A percentile compares a stretch with the other conserved stretches of the same genome.
Evolutionary conservation across 2,329 filamentous ascomycete species (phyloP).

Genomic region (Neofusicoccum sp.): DNA sequence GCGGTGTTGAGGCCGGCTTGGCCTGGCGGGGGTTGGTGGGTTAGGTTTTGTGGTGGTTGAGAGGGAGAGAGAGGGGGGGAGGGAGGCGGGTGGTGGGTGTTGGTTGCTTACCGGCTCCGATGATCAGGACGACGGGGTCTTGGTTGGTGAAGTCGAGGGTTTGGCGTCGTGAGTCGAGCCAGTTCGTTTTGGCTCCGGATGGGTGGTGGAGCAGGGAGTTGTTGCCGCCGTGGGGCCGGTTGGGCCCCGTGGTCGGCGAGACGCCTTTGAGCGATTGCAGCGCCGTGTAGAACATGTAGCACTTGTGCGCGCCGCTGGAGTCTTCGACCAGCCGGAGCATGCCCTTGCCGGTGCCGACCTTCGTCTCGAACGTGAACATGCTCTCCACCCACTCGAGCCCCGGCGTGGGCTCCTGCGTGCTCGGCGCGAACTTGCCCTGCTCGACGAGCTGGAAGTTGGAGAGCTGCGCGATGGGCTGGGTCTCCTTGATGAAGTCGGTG

Average conservation of each 20-base stretch:
- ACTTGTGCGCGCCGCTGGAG: slow-evolving; percentile 54
- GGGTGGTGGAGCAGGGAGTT: slow-evolving; percentile 65
- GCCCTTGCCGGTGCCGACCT: slow-evolving; percentile 56
- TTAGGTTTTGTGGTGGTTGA: no score
- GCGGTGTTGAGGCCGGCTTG: slow-evolving; percentile 32
- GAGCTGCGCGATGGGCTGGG: slow-evolving; percentile 41
- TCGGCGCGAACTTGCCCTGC: slow-evolving; percentile 47
- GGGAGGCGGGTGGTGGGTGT: no score
- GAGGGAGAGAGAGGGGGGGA: no score
- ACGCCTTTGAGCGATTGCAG: slow-evolving; percentile 55
- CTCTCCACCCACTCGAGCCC: slow-evolving; percentile 55
- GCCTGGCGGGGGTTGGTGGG: no score
- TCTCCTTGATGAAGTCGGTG: slow-evolving; percentile 37
- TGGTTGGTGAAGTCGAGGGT: no score
- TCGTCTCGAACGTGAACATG: slow-evolving; percentile 55
- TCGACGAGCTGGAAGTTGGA: slow-evolving; percentile 29
- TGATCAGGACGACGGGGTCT: no score
- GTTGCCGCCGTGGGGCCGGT: slow-evolving; percentile 56
- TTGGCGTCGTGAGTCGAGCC: no score
- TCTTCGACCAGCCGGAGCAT: slow-evolving; percentile 51
- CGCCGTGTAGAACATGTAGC: slow-evolving; percentile 62
- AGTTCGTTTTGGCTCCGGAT: no score
- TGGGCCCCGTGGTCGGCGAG: slow-evolving; percentile 49
- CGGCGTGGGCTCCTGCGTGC: slow-evolving; percentile 50
- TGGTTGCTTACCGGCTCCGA: no score